These are phyloP conservation scores for Thraustotheca clavata DNA, from an alignment of 352 stramenopile species.

Conservation along the genomic window DNA sequence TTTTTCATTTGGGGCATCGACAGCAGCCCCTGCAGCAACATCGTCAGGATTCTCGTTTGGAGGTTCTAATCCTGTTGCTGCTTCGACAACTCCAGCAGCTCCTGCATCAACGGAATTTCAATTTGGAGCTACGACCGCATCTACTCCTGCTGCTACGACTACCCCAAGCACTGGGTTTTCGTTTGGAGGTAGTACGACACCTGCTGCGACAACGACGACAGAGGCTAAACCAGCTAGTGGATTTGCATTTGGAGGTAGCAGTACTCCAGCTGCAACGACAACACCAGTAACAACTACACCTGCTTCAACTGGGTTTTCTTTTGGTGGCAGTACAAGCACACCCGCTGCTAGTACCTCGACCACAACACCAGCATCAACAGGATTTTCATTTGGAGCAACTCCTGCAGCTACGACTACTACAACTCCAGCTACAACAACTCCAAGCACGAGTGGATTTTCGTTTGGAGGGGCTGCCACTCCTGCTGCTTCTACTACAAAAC, in stretches of 20 bases:
- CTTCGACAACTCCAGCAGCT: background rate
- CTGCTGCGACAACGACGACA: background rate
- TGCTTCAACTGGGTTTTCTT: slow-evolving; percentile 14
- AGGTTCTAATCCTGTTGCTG: too few species aligned
- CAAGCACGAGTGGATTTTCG: slow-evolving; percentile 1
- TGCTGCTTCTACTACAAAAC: background rate
- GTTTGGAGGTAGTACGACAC: background rate
- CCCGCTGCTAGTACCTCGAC: background rate
- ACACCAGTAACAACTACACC: background rate
- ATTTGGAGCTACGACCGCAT: slow-evolving; percentile 16
- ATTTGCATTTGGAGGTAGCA: slow-evolving; percentile 19
- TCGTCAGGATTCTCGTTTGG: slow-evolving; percentile 28
- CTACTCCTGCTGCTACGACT: background rate
- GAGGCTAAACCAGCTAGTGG: background rate
- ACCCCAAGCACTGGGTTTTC: slow-evolving; percentile 10
- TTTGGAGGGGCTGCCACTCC: slow-evolving; percentile 19
- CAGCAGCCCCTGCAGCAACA: background rate
- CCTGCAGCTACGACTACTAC: slow-evolving; percentile 22
- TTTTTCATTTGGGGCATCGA: slow-evolving; percentile 14
- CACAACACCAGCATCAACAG: slow-evolving; percentile 9
- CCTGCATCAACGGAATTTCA: slow-evolving; percentile 13
- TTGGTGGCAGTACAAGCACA: background rate
- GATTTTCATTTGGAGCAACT: slow-evolving; percentile 6
- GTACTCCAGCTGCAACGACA: background rate
- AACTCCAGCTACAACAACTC: slow-evolving; percentile 3